Base-by-base conservation (phyloP, 1,139 yeast genomes). In the Lodderomyces metapsilosis region DNA sequence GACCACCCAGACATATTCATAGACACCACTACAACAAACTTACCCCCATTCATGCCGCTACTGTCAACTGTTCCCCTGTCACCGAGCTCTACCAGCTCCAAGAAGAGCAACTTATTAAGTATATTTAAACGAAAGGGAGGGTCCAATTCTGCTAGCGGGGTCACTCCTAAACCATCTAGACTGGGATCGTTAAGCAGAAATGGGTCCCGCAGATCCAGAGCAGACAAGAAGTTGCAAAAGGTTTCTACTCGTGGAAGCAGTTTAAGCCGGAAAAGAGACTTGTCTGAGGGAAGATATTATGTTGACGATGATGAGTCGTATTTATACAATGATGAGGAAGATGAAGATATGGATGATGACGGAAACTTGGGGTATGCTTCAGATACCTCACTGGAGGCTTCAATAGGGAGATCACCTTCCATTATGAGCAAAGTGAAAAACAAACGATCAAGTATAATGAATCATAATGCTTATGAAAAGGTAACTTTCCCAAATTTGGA, bases 271-370 rank as follows among this genome's bases (percentile, higher is more conserved):
- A 37, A 27, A 21, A 28, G 45, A 22, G 35, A 37, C 12, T 34
- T 38, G 10, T 15, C 34, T 2, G 41, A 39, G 18, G 38, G 32
- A 7, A 37, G 39, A 36, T 16, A 16, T 37, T 42, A 13, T 12
- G 23, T 37, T 33, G 44, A 45, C 37, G 43, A 43, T 34, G 48
- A 44, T 13, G 43, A 48, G 16, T 40, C 43, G 4, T 47, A 43
- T 15, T 39, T 49, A 33, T 48, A 47, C 36, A 45, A 44, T 23
- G 50, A 46, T 24, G 53, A 48, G 15, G 53, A 45, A 27, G 48
- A 39, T 12, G 47, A 16, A 3, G 33, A 22, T 33, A 23, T 33
- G 17, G 32, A 13, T 15, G 38, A 36, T 12, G 38, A 40, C 8
- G 35, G 32, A 3, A 37, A 39, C 1, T 22, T 37, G 36, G 44